Base-by-base conservation (phyloP, 169 alveolate genomes). In the Theileria annulata region DNA sequence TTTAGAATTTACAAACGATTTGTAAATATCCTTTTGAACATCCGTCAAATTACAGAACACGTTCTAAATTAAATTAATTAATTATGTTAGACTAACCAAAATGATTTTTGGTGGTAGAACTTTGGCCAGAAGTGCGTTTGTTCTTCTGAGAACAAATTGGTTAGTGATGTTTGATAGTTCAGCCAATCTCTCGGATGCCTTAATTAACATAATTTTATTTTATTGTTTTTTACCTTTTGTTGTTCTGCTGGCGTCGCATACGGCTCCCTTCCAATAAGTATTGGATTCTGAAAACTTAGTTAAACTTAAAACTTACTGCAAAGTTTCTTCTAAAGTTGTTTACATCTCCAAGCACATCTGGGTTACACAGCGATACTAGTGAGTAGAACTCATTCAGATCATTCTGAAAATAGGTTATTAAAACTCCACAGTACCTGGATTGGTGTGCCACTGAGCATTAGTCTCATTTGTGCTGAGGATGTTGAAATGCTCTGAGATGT, bases 401-500 rank as follows among this genome's bases (percentile, higher is more conserved):
- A 71, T 95, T 95, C 77, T 91, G 35, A 13, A 69, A n/a, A 13
- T 23, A 21, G 4, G 19, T 71, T 17, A 13, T 21, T 25, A n/a
- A 28, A n/a, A 3, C 21, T 28, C 27, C 3, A 35, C 3, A 42
- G 21, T n/a, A 77, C 86, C 91, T 91, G 96, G 5, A 95, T 95
- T 8, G 97, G 97, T 25, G 97, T 95, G 28, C 97, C 97, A 62
- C 95, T 88, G 58, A 95, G 89, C 35, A 95, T 91, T 15, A 95
- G 90, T 37, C 97, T 92, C 82, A 91, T 95, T 49, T 94, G 93
- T 56, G 98, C 97, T 25, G 96, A 90, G 25, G 96, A 87, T 42
- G 91, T 79, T 69, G 92, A 84, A 48, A 97, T 91, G 27, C 96
- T 93, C 76, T 90, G 91, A 37, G 96, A 83, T 27, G 98, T 96